Percentiles rank a stretch among this genome's conserved stretches.
Evolutionary conservation across 805 yeast species (phyloP).

Genomic region (Diddensiella caesifluorescens): DNA sequence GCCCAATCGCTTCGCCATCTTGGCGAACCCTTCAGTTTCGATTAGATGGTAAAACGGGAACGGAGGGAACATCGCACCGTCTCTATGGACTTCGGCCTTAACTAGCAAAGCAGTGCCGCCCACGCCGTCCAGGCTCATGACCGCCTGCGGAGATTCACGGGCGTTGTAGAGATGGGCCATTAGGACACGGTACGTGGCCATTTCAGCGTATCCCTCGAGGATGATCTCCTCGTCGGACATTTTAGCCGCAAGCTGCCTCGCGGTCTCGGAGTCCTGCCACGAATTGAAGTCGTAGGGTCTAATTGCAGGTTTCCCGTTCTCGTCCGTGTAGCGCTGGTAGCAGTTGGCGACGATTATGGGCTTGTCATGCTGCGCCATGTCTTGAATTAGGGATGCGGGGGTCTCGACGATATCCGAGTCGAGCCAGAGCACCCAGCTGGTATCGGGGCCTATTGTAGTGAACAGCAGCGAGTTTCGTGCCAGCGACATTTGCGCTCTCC

Average conservation of each 20-base stretch:
- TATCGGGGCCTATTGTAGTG: slow-evolving; percentile 81
- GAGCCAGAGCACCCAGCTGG: slow-evolving; percentile 94
- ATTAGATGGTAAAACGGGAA: slow-evolving; percentile 95
- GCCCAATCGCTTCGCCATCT: slow-evolving; percentile 90
- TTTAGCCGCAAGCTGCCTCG: slow-evolving; percentile 62
- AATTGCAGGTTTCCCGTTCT: slow-evolving; percentile 49
- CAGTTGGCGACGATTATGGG: slow-evolving; percentile 91
- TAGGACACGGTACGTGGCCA: slow-evolving; percentile 89
- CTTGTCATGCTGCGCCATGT: slow-evolving; percentile 76
- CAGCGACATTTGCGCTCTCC: slow-evolving; percentile 86
- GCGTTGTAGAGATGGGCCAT: slow-evolving; percentile 86
- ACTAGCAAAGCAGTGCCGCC: slow-evolving; percentile 97
- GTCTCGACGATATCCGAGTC: slow-evolving; percentile 94
- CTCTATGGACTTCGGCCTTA: slow-evolving; percentile 96
- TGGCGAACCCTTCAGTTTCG: slow-evolving; percentile 97
- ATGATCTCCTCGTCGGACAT: slow-evolving; percentile 86
- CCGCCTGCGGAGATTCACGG: slow-evolving; percentile 50
- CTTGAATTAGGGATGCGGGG: slow-evolving; percentile 78
- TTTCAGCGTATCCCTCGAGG: slow-evolving; percentile 89
- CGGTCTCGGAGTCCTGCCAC: slow-evolving; percentile 74
- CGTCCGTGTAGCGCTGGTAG: slow-evolving; percentile 73
- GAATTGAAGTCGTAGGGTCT: slow-evolving; percentile 95
- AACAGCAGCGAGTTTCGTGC: slow-evolving; percentile 89
- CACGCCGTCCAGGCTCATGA: slow-evolving; percentile 90
- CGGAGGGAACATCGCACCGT: slow-evolving; percentile 99